phyloP scores from a whole-genome alignment of 305 asterid genomes.

The Solanum aculeatissimum region DNA sequence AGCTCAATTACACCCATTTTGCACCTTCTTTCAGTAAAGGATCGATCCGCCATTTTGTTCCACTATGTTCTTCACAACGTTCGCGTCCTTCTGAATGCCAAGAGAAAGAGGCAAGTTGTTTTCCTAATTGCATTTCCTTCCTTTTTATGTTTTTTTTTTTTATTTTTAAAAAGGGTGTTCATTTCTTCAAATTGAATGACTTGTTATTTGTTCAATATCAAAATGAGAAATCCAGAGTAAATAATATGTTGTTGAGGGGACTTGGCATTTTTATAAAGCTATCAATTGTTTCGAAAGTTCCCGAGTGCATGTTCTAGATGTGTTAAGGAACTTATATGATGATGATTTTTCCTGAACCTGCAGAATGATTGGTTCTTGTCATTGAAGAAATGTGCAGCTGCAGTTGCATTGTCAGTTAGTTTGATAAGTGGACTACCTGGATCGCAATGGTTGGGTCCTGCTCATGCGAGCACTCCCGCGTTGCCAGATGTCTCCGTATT shows the following conservation, averaged over 20 bases:
- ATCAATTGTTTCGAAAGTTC: background rate
- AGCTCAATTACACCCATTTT: slow-evolving; percentile 10
- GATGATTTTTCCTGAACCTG: slow-evolving; percentile 7
- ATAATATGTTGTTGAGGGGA: too few species aligned
- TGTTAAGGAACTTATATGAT: background rate
- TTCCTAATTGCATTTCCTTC: too few species aligned
- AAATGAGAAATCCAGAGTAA: background rate
- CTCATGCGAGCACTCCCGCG: slow-evolving; percentile 39
- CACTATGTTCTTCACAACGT: slow-evolving; percentile 33
- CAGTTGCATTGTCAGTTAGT: slow-evolving; percentile 60
- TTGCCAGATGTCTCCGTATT: slow-evolving; percentile 80
- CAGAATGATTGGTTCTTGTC: slow-evolving; percentile 42
- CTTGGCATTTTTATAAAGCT: too few species aligned
- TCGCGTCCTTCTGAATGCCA: slow-evolving; percentile 17
- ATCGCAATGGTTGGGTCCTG: slow-evolving; percentile 33
- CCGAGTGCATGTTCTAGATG: background rate
- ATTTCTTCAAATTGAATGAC: background rate
- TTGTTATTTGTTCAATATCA: background rate
- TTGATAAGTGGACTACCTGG: slow-evolving; percentile 49
- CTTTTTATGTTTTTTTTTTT: background rate
- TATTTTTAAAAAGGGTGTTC: background rate
- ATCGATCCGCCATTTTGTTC: slow-evolving; percentile 12
- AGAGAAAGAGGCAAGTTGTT: slow-evolving; percentile 34
- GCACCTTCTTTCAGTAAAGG: background rate
- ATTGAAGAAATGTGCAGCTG: slow-evolving; percentile 49